Evolutionary conservation across 1,284 basidiomycete genomes (phyloP), one percentile per base, ranked within the genome.

Genomic region (Apiotrichum sp.): DNA sequence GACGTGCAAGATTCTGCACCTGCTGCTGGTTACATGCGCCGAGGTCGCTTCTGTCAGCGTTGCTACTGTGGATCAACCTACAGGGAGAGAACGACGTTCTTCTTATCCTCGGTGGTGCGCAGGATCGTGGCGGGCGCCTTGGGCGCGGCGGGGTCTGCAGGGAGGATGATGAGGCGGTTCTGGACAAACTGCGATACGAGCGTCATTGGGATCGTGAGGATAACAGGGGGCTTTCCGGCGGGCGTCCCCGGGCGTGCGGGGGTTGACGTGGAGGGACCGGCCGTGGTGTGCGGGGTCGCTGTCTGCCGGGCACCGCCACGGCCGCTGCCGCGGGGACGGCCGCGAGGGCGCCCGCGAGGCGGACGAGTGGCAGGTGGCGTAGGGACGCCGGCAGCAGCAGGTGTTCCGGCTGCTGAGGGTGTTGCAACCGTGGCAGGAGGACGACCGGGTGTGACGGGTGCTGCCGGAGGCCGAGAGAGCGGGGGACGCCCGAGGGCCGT

Each of bases 31-130:
- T 61, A 39, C 69, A 71, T 40, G 58, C 57, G 11, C 53, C 52
- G 14, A 69, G 55, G 45, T 65, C 57, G 14, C 65, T 67, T 1
- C 13, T 1, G 53, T 55, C 47, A 53, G 55, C 47, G 5, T n/a
- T 40, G 16, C 43, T 6, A n/a, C 7, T 35, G 7, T 47, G 4
- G 35, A 6, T 4, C 46, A 8, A 68, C 68, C 61, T 46, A 70
- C 69, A 71, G 62, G 4, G 63, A 66, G 14, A 71, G 40, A 2
- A 65, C 60, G n/a, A 67, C 64, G 16, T 59, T 49, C 53, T 70
- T 69, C 52, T 62, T 59, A 42, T 71, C 69, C n/a, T 70, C 69
- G 9, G 60, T 60, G n/a, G 64, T 64, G 6, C 59, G 56, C 34
- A 67, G 39, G 8, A 71, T 58, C 4, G 60, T 65, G 7, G 62